Evolutionary conservation across 495 filamentous ascomycete genomes (phyloP), one percentile per base, ranked within the genome.

Genomic region (Annulohypoxylon maeteangense): DNA sequence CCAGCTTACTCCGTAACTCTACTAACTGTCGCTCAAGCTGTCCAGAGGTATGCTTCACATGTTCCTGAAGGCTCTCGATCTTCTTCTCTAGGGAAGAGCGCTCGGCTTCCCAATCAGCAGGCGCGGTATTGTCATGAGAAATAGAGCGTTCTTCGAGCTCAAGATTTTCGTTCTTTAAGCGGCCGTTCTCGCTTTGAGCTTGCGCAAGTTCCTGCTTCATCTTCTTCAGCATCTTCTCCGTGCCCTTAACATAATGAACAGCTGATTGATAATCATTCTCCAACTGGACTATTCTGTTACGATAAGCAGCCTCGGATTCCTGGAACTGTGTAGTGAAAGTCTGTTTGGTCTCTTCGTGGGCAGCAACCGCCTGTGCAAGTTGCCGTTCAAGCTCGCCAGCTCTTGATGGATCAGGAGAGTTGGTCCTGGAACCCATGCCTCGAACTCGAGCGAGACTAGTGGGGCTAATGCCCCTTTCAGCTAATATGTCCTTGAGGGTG

Each of bases 191-290:
- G 40, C 87, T 81, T 85, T 97, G 98, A 78, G 94, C 94, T 36
- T 94, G 92, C 38, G 89, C 83, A 11, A 98, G 84, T 79, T 99
- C 95, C 70, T 97, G 93, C 84, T 99, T 98, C 89, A 99, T 97
- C 73, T 94, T 94, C 80, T 95, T 94, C 23, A 99, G 85, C 93
- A 99, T 97, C 86, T 97, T 98, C 81, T 99, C 96, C 1, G 95
- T 98, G 42, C 95, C 96, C 76, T 97, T 96, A 69, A 99, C 93
- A 76, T 99, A 99, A 80, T 97, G 94, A n/a, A 98, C 94, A 11
- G 96, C 94, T n/a, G 96, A 97, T 77, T 97, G 93, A 76, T 99
- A 97, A 76, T 99, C 95, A 76, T 92, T 93, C 77, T 98, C 94
- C 22, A 99, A 88, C 75, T 96, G 92, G 59, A 91, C 88, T 59